Evolutionary conservation across 1,139 yeast species (phyloP).

Genomic region (Yamadazyma aaseri): DNA sequence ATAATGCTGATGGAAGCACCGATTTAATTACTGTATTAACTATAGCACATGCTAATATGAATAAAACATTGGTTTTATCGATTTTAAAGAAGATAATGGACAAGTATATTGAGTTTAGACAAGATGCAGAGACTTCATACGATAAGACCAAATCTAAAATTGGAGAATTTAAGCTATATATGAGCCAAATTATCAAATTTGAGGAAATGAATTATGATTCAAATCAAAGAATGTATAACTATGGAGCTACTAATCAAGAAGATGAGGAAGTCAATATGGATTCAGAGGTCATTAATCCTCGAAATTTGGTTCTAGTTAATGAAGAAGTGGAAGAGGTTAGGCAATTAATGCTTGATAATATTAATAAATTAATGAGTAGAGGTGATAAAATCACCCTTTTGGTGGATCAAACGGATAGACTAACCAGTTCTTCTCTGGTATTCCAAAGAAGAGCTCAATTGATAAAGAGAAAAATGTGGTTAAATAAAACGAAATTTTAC

Average conservation of each 20-base stretch:
- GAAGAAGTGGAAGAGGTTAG: conserved; percentile 55
- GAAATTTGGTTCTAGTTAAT: conserved; percentile 39
- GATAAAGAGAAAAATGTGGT: conserved; percentile 68
- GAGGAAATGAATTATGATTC: conserved; percentile 49
- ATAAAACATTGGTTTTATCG: conserved; percentile 45
- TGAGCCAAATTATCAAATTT: conserved; percentile 51
- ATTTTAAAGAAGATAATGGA: conserved; percentile 51
- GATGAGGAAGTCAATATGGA: conserved; percentile 19
- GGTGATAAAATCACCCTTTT: conserved; percentile 76
- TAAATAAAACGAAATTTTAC: conserved; percentile 49
- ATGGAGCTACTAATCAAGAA: conserved; percentile 27
- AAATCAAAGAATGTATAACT: conserved; percentile 32
- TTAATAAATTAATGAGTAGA: conserved; percentile 67
- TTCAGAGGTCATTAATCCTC: conserved; percentile 32
- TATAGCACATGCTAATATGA: conserved; percentile 43
- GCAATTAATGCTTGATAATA: conserved; percentile 66
- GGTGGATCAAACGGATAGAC: conserved; percentile 78
- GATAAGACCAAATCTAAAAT: conserved; percentile 27
- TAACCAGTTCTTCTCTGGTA: conserved; percentile 66
- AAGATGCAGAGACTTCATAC: conserved; percentile 19
- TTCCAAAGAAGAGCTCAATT: conserved; percentile 71
- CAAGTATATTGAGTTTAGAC: conserved; percentile 44
- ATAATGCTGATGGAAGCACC: conserved; percentile 43
- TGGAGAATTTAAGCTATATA: conserved; percentile 51
- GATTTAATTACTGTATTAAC: conserved; percentile 52